These are phyloP conservation scores for Phytopythium boreale DNA, from an alignment of 352 stramenopile species.

Conservation along the genomic window DNA sequence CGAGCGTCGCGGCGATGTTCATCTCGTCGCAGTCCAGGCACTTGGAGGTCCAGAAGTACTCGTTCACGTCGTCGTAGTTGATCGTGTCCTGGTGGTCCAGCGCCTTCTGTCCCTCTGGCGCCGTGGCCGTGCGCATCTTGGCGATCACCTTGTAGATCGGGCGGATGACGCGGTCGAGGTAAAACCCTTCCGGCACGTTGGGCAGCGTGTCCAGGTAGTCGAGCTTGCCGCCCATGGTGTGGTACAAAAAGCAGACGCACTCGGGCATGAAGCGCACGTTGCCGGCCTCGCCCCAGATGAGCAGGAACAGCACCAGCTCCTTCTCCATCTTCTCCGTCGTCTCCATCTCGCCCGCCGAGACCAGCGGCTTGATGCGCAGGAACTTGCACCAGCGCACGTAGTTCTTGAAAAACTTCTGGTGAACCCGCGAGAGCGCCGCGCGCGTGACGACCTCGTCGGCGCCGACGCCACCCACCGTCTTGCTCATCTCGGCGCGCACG, in stretches of 20 bases:
- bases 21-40: constrained; percentile 74
- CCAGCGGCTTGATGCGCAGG: constrained; percentile 86
- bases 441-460: constrained; percentile 42
- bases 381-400: constrained; percentile 94
- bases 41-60: constrained; percentile 78
- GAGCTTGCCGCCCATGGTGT: constrained; percentile 68
- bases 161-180: constrained; percentile 62
- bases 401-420: constrained; percentile 89
- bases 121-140: constrained; percentile 60
- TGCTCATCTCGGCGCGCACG: constrained; percentile 34
- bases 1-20: constrained; percentile 60
- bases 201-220: constrained; percentile 54
- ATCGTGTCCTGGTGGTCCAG: constrained; percentile 81
- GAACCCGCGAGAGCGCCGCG: constrained; percentile 53
- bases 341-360: constrained; percentile 36
- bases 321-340: constrained; percentile 52
- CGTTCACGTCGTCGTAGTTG: constrained; percentile 90
- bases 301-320: constrained; percentile 74
- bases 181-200: constrained; percentile 51
- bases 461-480: constrained; percentile 22
- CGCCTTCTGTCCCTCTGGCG: constrained; percentile 31
- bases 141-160: constrained; percentile 77
- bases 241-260: constrained; percentile 88
- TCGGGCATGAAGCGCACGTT: constrained; percentile 89
- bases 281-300: constrained; percentile 81